Base-by-base conservation (phyloP, 495 filamentous ascomycete species). In the Daldinia vernicosa region DNA sequence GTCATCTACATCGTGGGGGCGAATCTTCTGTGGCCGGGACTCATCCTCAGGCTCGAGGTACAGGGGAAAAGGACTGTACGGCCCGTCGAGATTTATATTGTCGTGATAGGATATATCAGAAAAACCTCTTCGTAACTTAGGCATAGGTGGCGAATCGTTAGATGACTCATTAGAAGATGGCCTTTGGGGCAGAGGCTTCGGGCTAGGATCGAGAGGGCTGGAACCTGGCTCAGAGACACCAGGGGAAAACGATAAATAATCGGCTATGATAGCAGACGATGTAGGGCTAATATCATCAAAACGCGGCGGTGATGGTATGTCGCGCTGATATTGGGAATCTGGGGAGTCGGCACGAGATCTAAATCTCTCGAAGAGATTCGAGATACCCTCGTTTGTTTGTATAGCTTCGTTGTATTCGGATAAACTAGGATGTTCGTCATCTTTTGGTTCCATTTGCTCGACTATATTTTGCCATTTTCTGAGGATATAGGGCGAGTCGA, bases 1-100 rank as follows among this genome's bases (percentile, higher is more conserved):
- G 5, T 51, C 2, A 22, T 26, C 7, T 17, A 63, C 9, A 28
- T 68, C 45, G 63, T 74, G 74, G 28, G 74, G 70, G 11, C 19
- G 54, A 8, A 75, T 50, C 43, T 68, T 69, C 4, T 17, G 12
- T 4, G 33, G 33, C 33, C 33, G 5, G 12, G 12, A 14, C 33
- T 35, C 43, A 0, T 11, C 17, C 8, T 24, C 19, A 4, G 19
- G 17, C 19, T 47, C 43, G 17, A 22, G 8, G 19, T 24, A 47
- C 0, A 19, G 19, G 7, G 43, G 43, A 19, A 24, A 47, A 24
- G 43, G 43, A 24, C 43, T 47, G 9, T 0, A 24, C 3, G 7
- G 19, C 11, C 2, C 8, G 3, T 9, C 2, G 6, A 6, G 2
- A 1, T 47, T 8, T 11, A 6, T 0, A 19, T 11, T 9, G 9